Conservation (phyloP, 306 rosid genomes). For the Bauhinia variegata region DNA sequence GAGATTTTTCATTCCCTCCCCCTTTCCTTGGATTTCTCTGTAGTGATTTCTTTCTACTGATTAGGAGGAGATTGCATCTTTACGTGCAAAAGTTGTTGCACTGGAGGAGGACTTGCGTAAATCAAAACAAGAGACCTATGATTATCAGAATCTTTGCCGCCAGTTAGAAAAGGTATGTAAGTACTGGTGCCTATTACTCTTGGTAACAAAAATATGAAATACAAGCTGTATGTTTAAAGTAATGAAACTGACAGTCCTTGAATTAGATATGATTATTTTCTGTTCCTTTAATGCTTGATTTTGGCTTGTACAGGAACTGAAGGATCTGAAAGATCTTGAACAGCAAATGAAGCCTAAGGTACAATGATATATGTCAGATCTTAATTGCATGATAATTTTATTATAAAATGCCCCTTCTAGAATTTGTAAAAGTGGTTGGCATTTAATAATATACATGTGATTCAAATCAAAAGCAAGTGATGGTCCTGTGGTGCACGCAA, state of each 20-base stretch:
- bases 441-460: background rate
- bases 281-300: slow-evolving; percentile 39
- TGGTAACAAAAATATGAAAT: slow-evolving; percentile 5
- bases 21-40: no score
- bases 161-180: slow-evolving; percentile 82
- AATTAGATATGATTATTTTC: slow-evolving; percentile 24
- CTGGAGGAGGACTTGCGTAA: slow-evolving; percentile 86
- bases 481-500: slow-evolving; percentile 1
- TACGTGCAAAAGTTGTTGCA: slow-evolving; percentile 65
- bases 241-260: slow-evolving; percentile 22
- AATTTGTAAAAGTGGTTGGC: slow-evolving; percentile 12
- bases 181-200: background rate
- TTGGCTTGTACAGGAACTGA: slow-evolving; percentile 70
- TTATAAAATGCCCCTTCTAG: slow-evolving; percentile 15
- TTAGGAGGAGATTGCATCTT: slow-evolving; percentile 78
- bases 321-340: slow-evolving; percentile 83
- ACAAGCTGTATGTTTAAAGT: slow-evolving; percentile 3
- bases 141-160: slow-evolving; percentile 54
- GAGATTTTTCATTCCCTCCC: background rate
- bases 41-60: slow-evolving; percentile 32
- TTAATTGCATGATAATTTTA: slow-evolving; percentile 3
- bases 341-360: slow-evolving; percentile 94
- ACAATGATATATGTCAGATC: slow-evolving; percentile 31
- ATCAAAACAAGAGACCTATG: slow-evolving; percentile 71
- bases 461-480: slow-evolving; percentile 9